Evolutionary conservation across 164 flowering plant species (phyloP).

Genomic region (Santalum album): DNA sequence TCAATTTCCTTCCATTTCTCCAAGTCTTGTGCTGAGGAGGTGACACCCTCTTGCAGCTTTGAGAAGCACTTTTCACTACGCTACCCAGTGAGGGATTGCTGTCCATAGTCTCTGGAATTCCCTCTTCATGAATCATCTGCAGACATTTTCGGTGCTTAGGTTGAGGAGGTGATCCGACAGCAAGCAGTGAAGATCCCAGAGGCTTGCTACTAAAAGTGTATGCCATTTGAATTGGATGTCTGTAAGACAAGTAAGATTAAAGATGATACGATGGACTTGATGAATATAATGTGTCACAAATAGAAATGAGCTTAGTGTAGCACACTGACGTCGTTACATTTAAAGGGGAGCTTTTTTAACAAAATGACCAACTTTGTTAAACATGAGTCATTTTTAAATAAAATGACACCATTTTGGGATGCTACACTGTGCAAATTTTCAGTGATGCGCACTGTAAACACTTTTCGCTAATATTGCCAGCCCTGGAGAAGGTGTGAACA

Average conservation of each 20-base stretch:
- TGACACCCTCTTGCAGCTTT: slow-evolving; percentile 23
- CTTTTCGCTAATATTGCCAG: too few relatives aligned
- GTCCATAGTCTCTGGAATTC: slow-evolving; percentile 7
- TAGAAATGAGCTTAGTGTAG: too few relatives aligned
- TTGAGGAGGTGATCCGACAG: slow-evolving; percentile 11
- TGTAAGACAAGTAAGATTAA: too few relatives aligned
- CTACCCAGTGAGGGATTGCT: neutral
- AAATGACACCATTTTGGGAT: too few relatives aligned
- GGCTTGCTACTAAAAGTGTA: slow-evolving; percentile 11
- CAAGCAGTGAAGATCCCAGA: slow-evolving; percentile 2
- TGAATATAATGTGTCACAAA: too few relatives aligned
- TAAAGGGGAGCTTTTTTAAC: too few relatives aligned
- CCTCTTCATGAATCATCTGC: slow-evolving; percentile 9
- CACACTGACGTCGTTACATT: too few relatives aligned
- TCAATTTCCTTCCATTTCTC: slow-evolving; percentile 15
- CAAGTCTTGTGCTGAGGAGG: slow-evolving; percentile 15
- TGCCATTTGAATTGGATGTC: slow-evolving; percentile 7
- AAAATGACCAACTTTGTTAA: too few relatives aligned
- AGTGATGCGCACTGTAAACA: too few relatives aligned
- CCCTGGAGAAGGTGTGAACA: neutral
- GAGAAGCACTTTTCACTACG: slow-evolving; percentile 15
- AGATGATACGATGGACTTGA: too few relatives aligned
- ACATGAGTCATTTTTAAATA: too few relatives aligned
- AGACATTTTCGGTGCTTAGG: slow-evolving; percentile 6
- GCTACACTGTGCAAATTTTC: too few relatives aligned